Percentiles rank a stretch among this genome's conserved stretches.
phyloP scores from a whole-genome alignment of 345 rosid genomes.

The Tarenaya hassleriana region DNA sequence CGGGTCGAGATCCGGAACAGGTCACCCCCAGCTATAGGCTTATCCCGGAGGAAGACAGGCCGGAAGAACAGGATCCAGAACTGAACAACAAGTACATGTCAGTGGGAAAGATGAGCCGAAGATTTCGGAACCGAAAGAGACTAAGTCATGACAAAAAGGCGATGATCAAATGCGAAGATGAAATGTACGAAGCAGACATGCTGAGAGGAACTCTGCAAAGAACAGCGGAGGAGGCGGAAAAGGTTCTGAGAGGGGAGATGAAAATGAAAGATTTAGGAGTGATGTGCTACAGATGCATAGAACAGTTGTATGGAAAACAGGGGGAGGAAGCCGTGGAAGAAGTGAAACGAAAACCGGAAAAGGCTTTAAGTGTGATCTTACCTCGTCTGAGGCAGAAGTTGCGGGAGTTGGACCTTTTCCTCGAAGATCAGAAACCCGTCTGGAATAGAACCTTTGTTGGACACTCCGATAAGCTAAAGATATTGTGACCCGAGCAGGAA shows the following conservation, averaged over 20 bases:
- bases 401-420: neutral
- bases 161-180: slow-evolving; percentile 9
- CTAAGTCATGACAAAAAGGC: neutral
- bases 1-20: too few relatives aligned
- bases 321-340: neutral
- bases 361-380: slow-evolving; percentile 8
- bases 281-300: slow-evolving; percentile 1
- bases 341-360: slow-evolving; percentile 5
- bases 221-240: neutral
- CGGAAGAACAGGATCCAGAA: neutral
- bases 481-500: too few relatives aligned
- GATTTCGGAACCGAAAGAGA: neutral
- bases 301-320: neutral
- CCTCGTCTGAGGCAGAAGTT: slow-evolving; percentile 9
- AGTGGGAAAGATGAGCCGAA: neutral
- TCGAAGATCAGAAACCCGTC: neutral
- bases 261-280: neutral
- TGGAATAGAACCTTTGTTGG: slow-evolving; percentile 7
- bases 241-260: slow-evolving; percentile 2
- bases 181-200: slow-evolving; percentile 11
- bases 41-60: neutral
- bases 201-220: neutral
- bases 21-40: neutral
- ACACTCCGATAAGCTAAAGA: neutral
- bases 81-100: slow-evolving; percentile 5